Evolutionary conservation across 1,284 basidiomycete species (phyloP), one percentile per base, ranked within the genome.

Genomic region (Rhodotorula glutinis): DNA sequence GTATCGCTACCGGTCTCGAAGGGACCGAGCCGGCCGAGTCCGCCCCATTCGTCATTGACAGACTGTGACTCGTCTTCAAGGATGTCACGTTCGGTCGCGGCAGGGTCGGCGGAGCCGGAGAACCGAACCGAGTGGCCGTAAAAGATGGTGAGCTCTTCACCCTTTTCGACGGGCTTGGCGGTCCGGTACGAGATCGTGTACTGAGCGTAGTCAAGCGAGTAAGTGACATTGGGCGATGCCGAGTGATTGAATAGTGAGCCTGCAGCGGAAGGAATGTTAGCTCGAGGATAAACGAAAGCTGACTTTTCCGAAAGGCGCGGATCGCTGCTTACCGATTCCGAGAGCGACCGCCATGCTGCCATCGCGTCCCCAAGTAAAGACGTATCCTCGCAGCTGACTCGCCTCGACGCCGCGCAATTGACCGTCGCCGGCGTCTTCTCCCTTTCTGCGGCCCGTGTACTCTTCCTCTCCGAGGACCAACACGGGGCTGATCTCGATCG

Each of bases 401-500:
- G 88, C 67, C 33, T 71, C 72, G 0, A 75, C 74, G 3, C 64
- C 81, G 63, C 77, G 74, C 72, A 80, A 75, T 71, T 79, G 83
- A 63, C 87, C 88, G 76, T 88, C 83, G 17, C 25, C 25, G 17
- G 3, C 3, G n/a, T 16, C 25, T 23, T 60, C 60, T 17, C 66
- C 63, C 44, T 57, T 53, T 30, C 29, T 49, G 40, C 53, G 47
- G 11, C 66, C 66, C 38, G 57, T 67, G 52, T 92, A 92, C 78
- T 92, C 90, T 40, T 85, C 82, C 56, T 84, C 82, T 1, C 81
- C 79, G 74, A 95, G 86, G 11, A 96, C 81, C 16, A 96, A 81
- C n/a, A 92, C 90, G 0, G 93, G 93, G 66, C 88, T 89, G 69
- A 88, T 85, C 77, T 97, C 93, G 66, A 97, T 77, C 17, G 89